These are phyloP conservation scores for Xylariaceae sp. DNA, from an alignment of 2,329 filamentous ascomycete genomes.

Conservation along the genomic window DNA sequence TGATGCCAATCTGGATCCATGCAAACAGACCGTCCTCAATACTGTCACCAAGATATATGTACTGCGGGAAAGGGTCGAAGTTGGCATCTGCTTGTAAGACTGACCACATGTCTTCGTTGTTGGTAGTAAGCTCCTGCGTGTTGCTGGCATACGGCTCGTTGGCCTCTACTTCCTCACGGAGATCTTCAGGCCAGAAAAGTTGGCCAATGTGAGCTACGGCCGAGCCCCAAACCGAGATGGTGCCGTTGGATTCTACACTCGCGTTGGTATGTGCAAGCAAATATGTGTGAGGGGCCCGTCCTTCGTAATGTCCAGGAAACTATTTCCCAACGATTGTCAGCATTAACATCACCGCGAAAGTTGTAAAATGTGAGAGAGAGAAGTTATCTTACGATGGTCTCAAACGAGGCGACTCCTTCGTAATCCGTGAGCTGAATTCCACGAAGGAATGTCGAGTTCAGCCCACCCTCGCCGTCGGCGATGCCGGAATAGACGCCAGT, in stretches of 20 bases:
- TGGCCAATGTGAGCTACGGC: constrained; percentile 32
- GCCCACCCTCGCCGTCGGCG: constrained; percentile 29
- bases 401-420: constrained; percentile 45
- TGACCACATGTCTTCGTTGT: constrained; percentile 33
- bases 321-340: constrained; percentile 8
- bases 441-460: constrained; percentile 43
- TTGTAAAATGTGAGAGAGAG: not conserved
- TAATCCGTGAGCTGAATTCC: constrained; percentile 45
- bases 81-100: constrained; percentile 25
- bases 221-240: constrained; percentile 27
- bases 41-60: constrained; percentile 47
- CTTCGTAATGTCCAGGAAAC: constrained; percentile 41
- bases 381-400: constrained; percentile 32
- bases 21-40: constrained; percentile 44
- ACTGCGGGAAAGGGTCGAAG: constrained; percentile 48
- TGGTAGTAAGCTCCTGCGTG: constrained; percentile 27
- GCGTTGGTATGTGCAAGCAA: constrained; percentile 31
- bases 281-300: constrained; percentile 40
- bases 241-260: constrained; percentile 28
- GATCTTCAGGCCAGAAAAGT: constrained; percentile 31
- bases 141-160: constrained; percentile 29
- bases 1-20: constrained; percentile 47
- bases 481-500: constrained; percentile 39
- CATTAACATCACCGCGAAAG: not conserved
- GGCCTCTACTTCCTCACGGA: constrained; percentile 28